Evolutionary conservation across 495 filamentous ascomycete genomes (phyloP).

Genomic region (Oleoguttula mirabilis): DNA sequence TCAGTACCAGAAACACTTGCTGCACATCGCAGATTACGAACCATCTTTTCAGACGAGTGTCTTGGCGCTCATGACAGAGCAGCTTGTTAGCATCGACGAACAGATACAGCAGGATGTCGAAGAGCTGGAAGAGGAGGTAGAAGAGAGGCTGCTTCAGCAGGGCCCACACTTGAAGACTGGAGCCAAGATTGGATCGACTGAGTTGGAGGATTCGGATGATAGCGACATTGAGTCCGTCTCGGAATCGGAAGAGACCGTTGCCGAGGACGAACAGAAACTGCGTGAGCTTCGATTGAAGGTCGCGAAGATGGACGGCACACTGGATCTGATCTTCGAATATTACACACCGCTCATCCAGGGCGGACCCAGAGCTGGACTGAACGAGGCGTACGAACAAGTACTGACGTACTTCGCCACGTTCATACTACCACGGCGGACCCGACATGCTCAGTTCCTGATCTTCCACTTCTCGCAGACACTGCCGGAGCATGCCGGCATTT

Average conservation of each 20-base stretch:
- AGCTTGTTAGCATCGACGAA: slow-evolving; percentile 82
- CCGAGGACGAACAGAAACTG: slow-evolving; percentile 37
- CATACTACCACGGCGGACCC: slow-evolving; percentile 76
- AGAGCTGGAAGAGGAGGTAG: slow-evolving; percentile 62
- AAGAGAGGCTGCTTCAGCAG: slow-evolving; percentile 37
- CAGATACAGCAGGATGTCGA: slow-evolving; percentile 90
- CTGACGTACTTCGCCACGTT: slow-evolving; percentile 70
- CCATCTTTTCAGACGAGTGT: slow-evolving; percentile 73
- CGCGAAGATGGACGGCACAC: slow-evolving; percentile 81
- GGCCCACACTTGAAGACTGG: too few species aligned
- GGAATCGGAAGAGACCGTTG: slow-evolving; percentile 22
- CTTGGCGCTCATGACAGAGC: slow-evolving; percentile 68
- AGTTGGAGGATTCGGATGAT: slow-evolving; percentile 37
- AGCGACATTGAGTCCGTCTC: slow-evolving; percentile 29
- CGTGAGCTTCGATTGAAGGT: slow-evolving; percentile 65
- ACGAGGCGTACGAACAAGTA: slow-evolving; percentile 54
- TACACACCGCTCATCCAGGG: slow-evolving; percentile 47
- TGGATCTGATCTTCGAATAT: slow-evolving; percentile 76
- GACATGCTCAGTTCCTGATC: slow-evolving; percentile 79
- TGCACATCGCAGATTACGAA: slow-evolving; percentile 59
- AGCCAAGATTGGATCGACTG: slow-evolving; percentile 23
- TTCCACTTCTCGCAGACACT: slow-evolving; percentile 85
- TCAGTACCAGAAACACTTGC: slow-evolving; percentile 33
- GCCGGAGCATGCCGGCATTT: slow-evolving; percentile 60
- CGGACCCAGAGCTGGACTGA: slow-evolving; percentile 29